Evolutionary conservation across 2,329 filamentous ascomycete genomes (phyloP).

Genomic region (Fusarium annulatum): DNA sequence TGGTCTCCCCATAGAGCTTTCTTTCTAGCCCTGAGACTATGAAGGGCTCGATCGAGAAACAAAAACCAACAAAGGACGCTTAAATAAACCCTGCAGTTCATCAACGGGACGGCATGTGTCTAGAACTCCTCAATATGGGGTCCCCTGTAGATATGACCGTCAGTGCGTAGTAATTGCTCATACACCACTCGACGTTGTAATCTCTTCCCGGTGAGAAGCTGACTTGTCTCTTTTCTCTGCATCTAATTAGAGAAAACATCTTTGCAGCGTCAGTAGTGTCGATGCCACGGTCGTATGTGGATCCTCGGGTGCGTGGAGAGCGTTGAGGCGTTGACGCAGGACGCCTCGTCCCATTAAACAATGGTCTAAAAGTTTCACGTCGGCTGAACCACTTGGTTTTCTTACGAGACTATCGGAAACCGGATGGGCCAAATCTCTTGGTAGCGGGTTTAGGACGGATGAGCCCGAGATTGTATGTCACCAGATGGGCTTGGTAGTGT

Average conservation of each 20-base stretch:
- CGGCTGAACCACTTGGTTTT: slow-evolving; percentile 1
- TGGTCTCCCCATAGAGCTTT: slow-evolving; percentile 13
- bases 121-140: slow-evolving; percentile 9
- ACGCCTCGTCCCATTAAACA: slow-evolving; percentile 21
- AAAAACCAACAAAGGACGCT: slow-evolving; percentile 1
- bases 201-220: not conserved
- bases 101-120: slow-evolving; percentile 18
- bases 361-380: slow-evolving; percentile 3
- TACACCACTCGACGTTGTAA: slow-evolving; percentile 1
- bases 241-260: slow-evolving; percentile 1
- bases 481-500: not conserved
- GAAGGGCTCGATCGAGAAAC: slow-evolving; percentile 1
- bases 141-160: slow-evolving; percentile 2
- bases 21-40: slow-evolving; percentile 2
- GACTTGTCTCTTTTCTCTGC: not conserved
- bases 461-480: not conserved
- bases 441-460: slow-evolving; percentile 4
- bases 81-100: slow-evolving; percentile 8
- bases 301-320: slow-evolving; percentile 6
- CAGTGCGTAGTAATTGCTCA: slow-evolving; percentile 7
- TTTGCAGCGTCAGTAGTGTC: not conserved
- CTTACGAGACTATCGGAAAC: not conserved
- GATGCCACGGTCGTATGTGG: slow-evolving; percentile 3
- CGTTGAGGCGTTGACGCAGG: slow-evolving; percentile 24
- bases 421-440: slow-evolving; percentile 13